Conservation (phyloP, 768 basidiomycete species). For the Termitomyces bulborhizus region DNA sequence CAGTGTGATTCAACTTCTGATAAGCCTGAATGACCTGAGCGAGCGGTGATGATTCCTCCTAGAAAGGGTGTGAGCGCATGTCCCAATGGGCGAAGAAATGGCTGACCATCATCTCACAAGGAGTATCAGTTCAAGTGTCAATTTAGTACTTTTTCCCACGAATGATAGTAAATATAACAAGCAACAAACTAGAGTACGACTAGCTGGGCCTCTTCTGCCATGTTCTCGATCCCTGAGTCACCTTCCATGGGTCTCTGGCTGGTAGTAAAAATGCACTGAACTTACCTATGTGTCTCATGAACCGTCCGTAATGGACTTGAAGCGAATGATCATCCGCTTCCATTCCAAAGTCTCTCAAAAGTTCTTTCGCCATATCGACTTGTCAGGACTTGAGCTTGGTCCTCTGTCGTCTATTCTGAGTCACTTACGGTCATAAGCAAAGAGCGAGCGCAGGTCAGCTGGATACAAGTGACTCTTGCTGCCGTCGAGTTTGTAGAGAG, state of each 20-base stretch:
- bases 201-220: neutral
- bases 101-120: constrained; percentile 27
- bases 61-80: constrained; percentile 13
- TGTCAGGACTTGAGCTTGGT: constrained; percentile 3
- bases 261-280: neutral
- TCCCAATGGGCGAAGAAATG: constrained; percentile 1
- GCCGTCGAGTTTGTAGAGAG: constrained; percentile 45
- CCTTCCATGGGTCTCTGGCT: neutral
- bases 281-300: constrained; percentile 50
- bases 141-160: constrained; percentile 7
- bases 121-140: neutral
- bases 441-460: constrained; percentile 40
- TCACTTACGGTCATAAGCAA: constrained; percentile 48
- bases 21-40: constrained; percentile 63
- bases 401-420: neutral
- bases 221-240: constrained; percentile 1
- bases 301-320: constrained; percentile 45
- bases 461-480: constrained; percentile 42
- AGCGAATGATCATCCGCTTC: constrained; percentile 31
- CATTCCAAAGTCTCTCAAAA: constrained; percentile 48
- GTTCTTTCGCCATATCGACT: constrained; percentile 34
- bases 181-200: neutral
- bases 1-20: constrained; percentile 55
- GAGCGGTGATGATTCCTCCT: constrained; percentile 31
- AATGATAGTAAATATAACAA: neutral